Conservation (phyloP, 805 yeast species). For the Aciculoconidium aculeatum region DNA sequence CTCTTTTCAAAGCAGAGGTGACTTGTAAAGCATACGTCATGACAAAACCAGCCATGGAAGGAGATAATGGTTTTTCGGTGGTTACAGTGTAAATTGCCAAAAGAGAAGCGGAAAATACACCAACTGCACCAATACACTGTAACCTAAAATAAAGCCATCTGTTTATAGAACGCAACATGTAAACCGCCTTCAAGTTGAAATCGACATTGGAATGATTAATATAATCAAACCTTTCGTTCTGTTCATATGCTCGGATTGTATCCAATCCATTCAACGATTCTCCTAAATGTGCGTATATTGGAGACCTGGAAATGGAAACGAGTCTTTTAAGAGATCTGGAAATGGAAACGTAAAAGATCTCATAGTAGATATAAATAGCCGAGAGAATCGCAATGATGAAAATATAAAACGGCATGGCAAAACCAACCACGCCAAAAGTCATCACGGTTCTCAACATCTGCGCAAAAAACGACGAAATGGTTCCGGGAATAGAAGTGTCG, state of each 20-base stretch:
- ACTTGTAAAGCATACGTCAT: slow-evolving; percentile 60
- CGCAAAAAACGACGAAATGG: slow-evolving; percentile 13
- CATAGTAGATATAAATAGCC: slow-evolving; percentile 18
- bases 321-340: slow-evolving; percentile 24
- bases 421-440: slow-evolving; percentile 18
- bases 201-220: slow-evolving; percentile 19
- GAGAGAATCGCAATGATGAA: slow-evolving; percentile 15
- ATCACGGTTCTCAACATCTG: slow-evolving; percentile 14
- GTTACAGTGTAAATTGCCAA: slow-evolving; percentile 38
- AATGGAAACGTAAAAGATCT: slow-evolving; percentile 20
- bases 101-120: slow-evolving; percentile 24
- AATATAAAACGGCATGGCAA: slow-evolving; percentile 20
- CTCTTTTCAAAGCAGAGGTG: slow-evolving; percentile 46
- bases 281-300: slow-evolving; percentile 23
- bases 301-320: slow-evolving; percentile 19
- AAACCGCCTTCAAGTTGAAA: slow-evolving; percentile 14
- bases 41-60: slow-evolving; percentile 60
- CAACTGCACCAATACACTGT: slow-evolving; percentile 17
- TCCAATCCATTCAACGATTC: slow-evolving; percentile 25
- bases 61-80: slow-evolving; percentile 38
- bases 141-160: slow-evolving; percentile 24
- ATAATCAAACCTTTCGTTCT: slow-evolving; percentile 17
- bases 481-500: slow-evolving; percentile 18
- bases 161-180: slow-evolving; percentile 16
- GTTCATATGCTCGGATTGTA: slow-evolving; percentile 21